These are phyloP conservation scores for Saccharomyces kudriavzevii DNA, from an alignment of 805 yeast species.

Conservation along the genomic window DNA sequence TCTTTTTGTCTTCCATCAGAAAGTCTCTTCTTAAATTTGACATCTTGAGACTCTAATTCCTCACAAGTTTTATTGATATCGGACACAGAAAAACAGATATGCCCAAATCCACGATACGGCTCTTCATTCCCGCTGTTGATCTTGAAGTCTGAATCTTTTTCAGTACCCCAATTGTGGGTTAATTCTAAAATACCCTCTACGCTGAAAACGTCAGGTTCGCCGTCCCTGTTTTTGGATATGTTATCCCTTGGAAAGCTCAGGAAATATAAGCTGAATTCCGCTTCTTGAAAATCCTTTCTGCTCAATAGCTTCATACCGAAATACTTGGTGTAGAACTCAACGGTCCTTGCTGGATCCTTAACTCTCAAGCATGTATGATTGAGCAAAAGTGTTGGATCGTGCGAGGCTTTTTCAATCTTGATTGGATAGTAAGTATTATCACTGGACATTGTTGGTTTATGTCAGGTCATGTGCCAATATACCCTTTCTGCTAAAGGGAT, in stretches of 20 bases:
- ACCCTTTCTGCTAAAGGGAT: not conserved
- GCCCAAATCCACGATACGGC: slow-evolving; percentile 89
- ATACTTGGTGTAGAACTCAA: slow-evolving; percentile 62
- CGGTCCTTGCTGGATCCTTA: slow-evolving; percentile 66
- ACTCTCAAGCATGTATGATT: slow-evolving; percentile 77
- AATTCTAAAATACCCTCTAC: slow-evolving; percentile 68
- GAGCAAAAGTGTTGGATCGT: slow-evolving; percentile 27
- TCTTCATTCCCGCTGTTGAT: slow-evolving; percentile 77
- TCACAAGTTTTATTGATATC: slow-evolving; percentile 59
- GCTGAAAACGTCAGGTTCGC: slow-evolving; percentile 28
- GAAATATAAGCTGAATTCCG: slow-evolving; percentile 60
- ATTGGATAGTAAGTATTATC: not conserved
- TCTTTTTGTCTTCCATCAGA: slow-evolving; percentile 86
- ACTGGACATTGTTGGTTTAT: not conserved
- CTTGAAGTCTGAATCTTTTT: slow-evolving; percentile 45
- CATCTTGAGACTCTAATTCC: slow-evolving; percentile 52
- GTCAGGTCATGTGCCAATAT: not conserved
- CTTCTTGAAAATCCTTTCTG: slow-evolving; percentile 43
- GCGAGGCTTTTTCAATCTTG: slow-evolving; percentile 16
- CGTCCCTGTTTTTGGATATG: slow-evolving; percentile 34
- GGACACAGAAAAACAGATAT: slow-evolving; percentile 80
- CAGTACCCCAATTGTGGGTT: slow-evolving; percentile 72
- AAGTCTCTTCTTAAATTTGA: slow-evolving; percentile 71
- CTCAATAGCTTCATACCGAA: slow-evolving; percentile 65
- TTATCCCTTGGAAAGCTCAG: slow-evolving; percentile 38